These are phyloP conservation scores for Pythium rhizo-oryzae DNA, from an alignment of 352 stramenopile species.

Conservation along the genomic window DNA sequence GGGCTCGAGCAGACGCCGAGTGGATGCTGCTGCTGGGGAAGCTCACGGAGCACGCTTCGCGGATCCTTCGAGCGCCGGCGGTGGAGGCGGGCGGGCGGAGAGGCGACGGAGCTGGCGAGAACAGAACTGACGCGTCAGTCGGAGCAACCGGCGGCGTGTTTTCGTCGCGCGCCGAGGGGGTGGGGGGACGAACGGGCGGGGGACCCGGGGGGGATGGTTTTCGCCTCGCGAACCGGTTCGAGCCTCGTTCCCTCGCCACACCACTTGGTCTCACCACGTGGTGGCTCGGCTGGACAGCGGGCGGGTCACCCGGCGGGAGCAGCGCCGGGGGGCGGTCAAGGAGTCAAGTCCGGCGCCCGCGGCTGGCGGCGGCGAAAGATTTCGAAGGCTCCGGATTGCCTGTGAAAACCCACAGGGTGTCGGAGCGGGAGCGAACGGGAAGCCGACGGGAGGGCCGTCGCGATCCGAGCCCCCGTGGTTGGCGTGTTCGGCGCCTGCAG, in stretches of 20 bases:
- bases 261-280: conserved; percentile 21
- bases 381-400: no score
- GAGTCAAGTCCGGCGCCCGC: no score
- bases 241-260: background rate
- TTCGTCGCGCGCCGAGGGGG: background rate
- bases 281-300: background rate
- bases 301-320: no score
- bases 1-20: conserved; percentile 15
- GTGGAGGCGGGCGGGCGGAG: background rate
- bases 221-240: conserved; percentile 15
- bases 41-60: conserved; percentile 5
- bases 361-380: no score
- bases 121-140: background rate
- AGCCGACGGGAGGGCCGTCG: no score
- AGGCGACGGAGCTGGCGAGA: background rate
- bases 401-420: no score
- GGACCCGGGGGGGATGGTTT: background rate
- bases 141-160: background rate
- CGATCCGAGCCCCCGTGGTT: no score
- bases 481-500: no score
- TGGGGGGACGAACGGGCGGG: no score
- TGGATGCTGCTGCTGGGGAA: background rate
- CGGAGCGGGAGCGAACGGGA: no score
- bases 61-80: conserved; percentile 15
- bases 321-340: no score